phyloP scores from a whole-genome alignment of 83 land plant genomes.

The Diphasiastrum complanatum region DNA sequence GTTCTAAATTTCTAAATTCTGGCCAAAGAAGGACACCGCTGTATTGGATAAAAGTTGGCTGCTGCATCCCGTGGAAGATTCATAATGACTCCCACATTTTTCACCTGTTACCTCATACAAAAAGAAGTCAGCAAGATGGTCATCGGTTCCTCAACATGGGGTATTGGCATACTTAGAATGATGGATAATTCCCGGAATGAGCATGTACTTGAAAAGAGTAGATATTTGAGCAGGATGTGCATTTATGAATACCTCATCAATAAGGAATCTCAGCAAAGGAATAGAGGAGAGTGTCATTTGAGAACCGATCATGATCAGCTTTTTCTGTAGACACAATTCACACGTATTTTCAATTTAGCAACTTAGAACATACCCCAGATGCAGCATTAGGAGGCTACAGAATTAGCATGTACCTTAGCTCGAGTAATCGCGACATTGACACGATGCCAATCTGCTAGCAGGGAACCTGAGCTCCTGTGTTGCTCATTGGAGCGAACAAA shows the following conservation, averaged over 20 bases:
- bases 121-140: too few species aligned
- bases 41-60: too few species aligned
- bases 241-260: constrained; percentile 15
- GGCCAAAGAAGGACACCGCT: too few species aligned
- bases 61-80: too few species aligned
- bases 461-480: constrained; percentile 9
- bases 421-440: constrained; percentile 34
- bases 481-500: constrained; percentile 19
- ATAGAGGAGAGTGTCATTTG: constrained; percentile 15
- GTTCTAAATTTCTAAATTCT: too few species aligned
- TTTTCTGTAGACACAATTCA: constrained; percentile 13
- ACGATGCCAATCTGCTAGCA: constrained; percentile 32
- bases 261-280: constrained; percentile 22
- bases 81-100: too few species aligned
- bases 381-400: background rate
- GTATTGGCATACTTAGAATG: too few species aligned
- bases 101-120: too few species aligned
- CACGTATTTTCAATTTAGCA: constrained; percentile 2
- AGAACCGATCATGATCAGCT: constrained; percentile 30
- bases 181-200: too few species aligned
- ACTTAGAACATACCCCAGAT: background rate
- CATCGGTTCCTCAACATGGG: too few species aligned
- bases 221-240: too few species aligned
- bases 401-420: constrained; percentile 16
- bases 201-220: too few species aligned